Percentiles rank a stretch among this genome's conserved stretches.
Conservation (phyloP, 306 rosid species). For the Cucumis hystrix region DNA sequence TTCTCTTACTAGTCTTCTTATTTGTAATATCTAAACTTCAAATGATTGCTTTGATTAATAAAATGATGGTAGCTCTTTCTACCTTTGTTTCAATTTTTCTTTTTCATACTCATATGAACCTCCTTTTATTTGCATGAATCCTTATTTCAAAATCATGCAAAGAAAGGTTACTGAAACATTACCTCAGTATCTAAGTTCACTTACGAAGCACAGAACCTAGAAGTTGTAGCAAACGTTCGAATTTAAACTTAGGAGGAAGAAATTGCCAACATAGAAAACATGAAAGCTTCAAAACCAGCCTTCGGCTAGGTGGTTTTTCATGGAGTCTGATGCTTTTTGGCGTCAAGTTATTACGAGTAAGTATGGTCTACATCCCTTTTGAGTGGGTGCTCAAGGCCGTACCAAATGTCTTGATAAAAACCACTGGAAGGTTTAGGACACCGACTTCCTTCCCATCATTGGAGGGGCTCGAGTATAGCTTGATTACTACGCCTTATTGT, state of each 20-base stretch:
- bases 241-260: neutral
- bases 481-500: too few species aligned
- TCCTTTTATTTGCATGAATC: neutral
- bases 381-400: too few species aligned
- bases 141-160: neutral
- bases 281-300: neutral
- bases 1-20: neutral
- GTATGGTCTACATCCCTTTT: too few species aligned
- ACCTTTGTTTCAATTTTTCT: neutral
- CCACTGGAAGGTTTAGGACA: too few species aligned
- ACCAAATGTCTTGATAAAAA: too few species aligned
- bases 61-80: neutral
- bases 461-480: too few species aligned
- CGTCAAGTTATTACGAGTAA: too few species aligned
- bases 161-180: neutral
- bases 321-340: too few species aligned
- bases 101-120: neutral
- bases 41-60: neutral
- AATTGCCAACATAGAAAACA: neutral
- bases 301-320: too few species aligned
- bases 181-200: neutral
- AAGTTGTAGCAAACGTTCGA: neutral
- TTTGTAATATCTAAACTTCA: neutral
- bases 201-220: neutral
- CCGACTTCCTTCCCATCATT: too few species aligned